phyloP scores from a whole-genome alignment of 2,329 filamentous ascomycete genomes.

The Colletotrichum tabaci region DNA sequence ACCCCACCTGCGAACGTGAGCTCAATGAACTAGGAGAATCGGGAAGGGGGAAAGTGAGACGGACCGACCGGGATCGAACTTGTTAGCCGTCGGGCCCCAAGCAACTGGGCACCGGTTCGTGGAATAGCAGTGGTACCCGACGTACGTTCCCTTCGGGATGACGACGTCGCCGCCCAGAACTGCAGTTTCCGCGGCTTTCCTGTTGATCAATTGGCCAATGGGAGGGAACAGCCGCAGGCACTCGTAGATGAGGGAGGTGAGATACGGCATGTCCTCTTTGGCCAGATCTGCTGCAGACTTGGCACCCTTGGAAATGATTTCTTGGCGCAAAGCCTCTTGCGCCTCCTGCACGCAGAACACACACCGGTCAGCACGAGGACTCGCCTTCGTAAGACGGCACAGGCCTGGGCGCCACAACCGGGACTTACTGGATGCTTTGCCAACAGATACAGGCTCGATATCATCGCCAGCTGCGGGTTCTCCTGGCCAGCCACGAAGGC shows the following conservation, averaged over 20 bases:
- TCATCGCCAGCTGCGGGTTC: slow-evolving; percentile 56
- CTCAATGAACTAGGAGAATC: neutral
- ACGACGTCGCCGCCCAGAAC: slow-evolving; percentile 49
- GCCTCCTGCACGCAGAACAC: slow-evolving; percentile 41
- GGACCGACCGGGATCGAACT: slow-evolving; percentile 54
- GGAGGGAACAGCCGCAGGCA: slow-evolving; percentile 64
- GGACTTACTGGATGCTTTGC: slow-evolving; percentile 49
- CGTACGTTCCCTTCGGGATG: slow-evolving; percentile 54
- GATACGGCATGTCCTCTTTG: slow-evolving; percentile 55
- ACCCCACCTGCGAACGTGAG: slow-evolving; percentile 52
- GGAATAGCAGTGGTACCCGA: slow-evolving; percentile 58
- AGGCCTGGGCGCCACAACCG: neutral
- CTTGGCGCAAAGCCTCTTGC: slow-evolving; percentile 51
- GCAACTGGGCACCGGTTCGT: slow-evolving; percentile 53
- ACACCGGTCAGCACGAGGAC: slow-evolving; percentile 18
- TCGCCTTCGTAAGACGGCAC: neutral
- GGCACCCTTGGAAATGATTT: slow-evolving; percentile 46
- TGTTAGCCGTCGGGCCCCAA: slow-evolving; percentile 52
- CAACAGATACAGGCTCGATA: slow-evolving; percentile 54
- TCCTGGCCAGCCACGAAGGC: slow-evolving; percentile 59
- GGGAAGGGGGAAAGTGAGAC: neutral
- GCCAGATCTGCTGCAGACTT: slow-evolving; percentile 40
- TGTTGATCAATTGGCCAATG: slow-evolving; percentile 64
- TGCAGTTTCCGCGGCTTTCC: slow-evolving; percentile 49
- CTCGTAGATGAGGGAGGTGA: slow-evolving; percentile 62